Evolutionary conservation across 1,284 basidiomycete genomes (phyloP), one percentile per base, ranked within the genome.

Genomic region (Cronartium quercuum): DNA sequence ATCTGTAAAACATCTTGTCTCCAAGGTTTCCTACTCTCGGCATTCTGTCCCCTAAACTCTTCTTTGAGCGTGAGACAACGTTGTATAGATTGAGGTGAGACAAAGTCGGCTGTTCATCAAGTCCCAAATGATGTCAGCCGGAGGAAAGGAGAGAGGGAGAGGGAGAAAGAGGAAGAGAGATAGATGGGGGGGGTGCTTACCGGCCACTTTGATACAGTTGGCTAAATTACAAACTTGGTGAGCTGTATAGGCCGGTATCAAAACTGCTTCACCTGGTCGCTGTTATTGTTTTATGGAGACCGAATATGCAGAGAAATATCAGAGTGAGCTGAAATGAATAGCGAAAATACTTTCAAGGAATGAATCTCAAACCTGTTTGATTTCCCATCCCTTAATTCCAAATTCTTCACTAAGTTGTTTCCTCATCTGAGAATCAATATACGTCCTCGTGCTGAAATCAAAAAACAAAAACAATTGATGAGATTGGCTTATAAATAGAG

Each of bases 201-300:
- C 55, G 0, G 80, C 80, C 0, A 80, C 78, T 69, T 80, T 80
- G 76, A 80, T 79, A 78, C 80, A 80, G 73, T 80, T 79, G 2
- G 78, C 76, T 40, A 80, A 68, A 41, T 80, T 80, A 75, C 78
- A 80, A 0, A 80, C 80, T 69, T 80, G 80, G 58, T 80, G 80
- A 3, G 79, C 80, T 62, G 79, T 79, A 58, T 79, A 79, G 0
- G 80, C 80, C 1, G 80, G 80, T 68, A 80, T 80, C 67, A 80
- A 80, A 38, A 80, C 78, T 9, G 80, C 79, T 62, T 80, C 79
- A 35, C 78, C 78, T n/a, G 65, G 67, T 57, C 77, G 76, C 75
- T 80, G 78, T 58, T 51, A n/a, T n/a, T n/a, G n/a, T n/a, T n/a
- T n/a, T n/a, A n/a, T n/a, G n/a, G n/a, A n/a, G n/a, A n/a, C n/a